Evolutionary conservation across 2,329 filamentous ascomycete genomes (phyloP).

Genomic region (Trichoderma aggressivum): DNA sequence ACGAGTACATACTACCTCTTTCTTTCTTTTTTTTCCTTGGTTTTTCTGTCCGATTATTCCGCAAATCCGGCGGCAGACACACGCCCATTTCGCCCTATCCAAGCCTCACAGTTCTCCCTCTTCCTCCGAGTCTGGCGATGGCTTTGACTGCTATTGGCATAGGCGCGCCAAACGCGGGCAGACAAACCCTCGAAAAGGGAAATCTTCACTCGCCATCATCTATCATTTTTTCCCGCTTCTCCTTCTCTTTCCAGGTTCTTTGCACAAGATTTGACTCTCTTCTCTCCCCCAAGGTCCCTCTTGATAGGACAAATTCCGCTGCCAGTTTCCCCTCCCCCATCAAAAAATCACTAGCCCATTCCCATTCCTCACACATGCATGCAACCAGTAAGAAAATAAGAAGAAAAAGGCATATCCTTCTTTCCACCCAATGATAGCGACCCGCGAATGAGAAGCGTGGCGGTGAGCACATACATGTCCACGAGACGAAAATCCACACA

Average conservation of each 20-base stretch:
- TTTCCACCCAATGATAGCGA: background rate
- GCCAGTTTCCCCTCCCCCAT: background rate
- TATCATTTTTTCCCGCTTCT: background rate
- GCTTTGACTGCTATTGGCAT: background rate
- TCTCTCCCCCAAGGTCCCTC: no score
- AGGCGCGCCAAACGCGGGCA: slow-evolving; percentile 14
- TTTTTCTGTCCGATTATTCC: background rate
- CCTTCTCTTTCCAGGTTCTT: background rate
- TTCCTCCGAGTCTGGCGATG: background rate
- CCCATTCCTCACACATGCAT: background rate
- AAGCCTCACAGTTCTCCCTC: background rate
- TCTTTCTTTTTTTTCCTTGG: background rate
- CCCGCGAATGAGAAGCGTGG: slow-evolving; percentile 4
- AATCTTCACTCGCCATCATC: background rate
- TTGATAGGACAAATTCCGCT: background rate
- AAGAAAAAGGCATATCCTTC: background rate
- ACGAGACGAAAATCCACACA: background rate
- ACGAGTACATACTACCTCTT: no score
- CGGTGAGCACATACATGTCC: slow-evolving; percentile 17
- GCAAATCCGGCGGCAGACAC: background rate
- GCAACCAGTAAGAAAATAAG: background rate
- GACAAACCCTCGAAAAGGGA: background rate
- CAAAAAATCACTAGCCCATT: background rate
- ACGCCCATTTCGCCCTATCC: background rate
- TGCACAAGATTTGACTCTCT: background rate